These are phyloP conservation scores for Aspergillus awamori DNA, from an alignment of 2,329 filamentous ascomycete species.

Conservation along the genomic window DNA sequence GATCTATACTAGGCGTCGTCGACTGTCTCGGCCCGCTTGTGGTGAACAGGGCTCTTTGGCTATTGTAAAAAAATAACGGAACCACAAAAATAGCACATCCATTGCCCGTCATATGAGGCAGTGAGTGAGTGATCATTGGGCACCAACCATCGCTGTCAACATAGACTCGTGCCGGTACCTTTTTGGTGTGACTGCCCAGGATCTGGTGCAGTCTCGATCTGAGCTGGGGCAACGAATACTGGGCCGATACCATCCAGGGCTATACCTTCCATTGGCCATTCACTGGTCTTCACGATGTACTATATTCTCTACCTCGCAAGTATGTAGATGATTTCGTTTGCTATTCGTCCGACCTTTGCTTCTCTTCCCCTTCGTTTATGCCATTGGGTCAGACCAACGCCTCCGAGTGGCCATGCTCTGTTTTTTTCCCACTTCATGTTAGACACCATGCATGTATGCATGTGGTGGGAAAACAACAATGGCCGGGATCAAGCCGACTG, in stretches of 20 bases:
- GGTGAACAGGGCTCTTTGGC: too few species aligned
- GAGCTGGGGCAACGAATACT: constrained; percentile 29
- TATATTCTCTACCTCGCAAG: constrained; percentile 70
- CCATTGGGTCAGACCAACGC: not conserved
- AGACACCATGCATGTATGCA: not conserved
- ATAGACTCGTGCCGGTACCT: constrained; percentile 21
- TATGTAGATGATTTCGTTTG: constrained; percentile 56
- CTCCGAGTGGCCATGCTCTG: too few species aligned
- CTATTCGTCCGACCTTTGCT: constrained; percentile 11
- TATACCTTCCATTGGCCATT: constrained; percentile 25
- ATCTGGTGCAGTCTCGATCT: constrained; percentile 24
- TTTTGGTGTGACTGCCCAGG: too few species aligned
- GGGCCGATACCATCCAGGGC: constrained; percentile 24
- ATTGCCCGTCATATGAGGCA: constrained; percentile 19
- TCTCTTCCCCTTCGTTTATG: not conserved
- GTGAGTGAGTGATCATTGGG: constrained; percentile 24
- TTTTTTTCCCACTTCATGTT: not conserved
- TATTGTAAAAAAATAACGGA: too few species aligned
- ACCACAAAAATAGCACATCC: not conserved
- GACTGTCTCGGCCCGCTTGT: too few species aligned
- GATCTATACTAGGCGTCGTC: not conserved
- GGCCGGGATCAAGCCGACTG: not conserved
- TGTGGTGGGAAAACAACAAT: not conserved
- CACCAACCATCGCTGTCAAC: constrained; percentile 25
- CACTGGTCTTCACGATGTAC: constrained; percentile 41